These are phyloP conservation scores for Jamesozyma hellenica DNA, from an alignment of 805 yeast genomes.

Conservation along the genomic window DNA sequence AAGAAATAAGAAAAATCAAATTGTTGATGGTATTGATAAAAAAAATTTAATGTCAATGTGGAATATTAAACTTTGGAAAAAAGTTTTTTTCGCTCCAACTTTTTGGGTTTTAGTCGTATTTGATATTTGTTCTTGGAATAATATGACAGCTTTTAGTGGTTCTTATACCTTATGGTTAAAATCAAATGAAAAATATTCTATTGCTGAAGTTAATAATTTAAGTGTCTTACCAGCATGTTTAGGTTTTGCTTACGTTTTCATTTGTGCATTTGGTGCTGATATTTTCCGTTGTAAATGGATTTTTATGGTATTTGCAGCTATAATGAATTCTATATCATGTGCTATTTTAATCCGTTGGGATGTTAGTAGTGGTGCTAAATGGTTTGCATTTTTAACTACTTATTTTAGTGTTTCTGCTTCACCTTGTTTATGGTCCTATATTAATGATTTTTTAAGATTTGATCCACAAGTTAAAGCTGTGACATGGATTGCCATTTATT, in stretches of 20 bases:
- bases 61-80: conserved; percentile 42
- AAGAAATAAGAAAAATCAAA: conserved; percentile 31
- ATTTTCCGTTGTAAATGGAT: conserved; percentile 41
- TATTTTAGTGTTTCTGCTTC: conserved; percentile 57
- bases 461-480: conserved; percentile 49
- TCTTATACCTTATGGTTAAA: conserved; percentile 55
- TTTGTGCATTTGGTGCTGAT: conserved; percentile 42
- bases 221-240: conserved; percentile 50
- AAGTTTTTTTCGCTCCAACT: conserved; percentile 42
- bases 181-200: conserved; percentile 35
- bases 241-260: conserved; percentile 42
- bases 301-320: conserved; percentile 43
- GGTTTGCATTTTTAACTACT: conserved; percentile 53
- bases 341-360: conserved; percentile 50
- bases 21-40: conserved; percentile 23
- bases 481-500: conserved; percentile 45
- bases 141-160: conserved; percentile 47
- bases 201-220: conserved; percentile 39
- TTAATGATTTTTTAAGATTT: conserved; percentile 46
- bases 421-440: conserved; percentile 50
- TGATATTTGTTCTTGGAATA: conserved; percentile 54
- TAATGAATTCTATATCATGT: conserved; percentile 46
- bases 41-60: conserved; percentile 22
- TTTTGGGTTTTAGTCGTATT: conserved; percentile 46
- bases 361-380: conserved; percentile 46